Conservation (phyloP, 2,329 filamentous ascomycete species). For the Epichloe glyceriae region DNA sequence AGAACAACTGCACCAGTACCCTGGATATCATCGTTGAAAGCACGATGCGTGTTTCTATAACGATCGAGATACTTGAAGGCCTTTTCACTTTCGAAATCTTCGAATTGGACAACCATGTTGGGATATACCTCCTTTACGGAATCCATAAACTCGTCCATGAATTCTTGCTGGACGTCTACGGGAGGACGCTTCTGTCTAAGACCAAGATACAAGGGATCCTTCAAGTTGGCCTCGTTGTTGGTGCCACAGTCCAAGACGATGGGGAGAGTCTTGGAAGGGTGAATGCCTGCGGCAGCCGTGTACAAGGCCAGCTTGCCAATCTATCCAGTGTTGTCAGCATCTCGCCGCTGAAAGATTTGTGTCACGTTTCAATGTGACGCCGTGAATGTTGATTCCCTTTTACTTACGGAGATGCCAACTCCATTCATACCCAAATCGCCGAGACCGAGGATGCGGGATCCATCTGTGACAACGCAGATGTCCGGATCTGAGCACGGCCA, state of each 20-base stretch:
- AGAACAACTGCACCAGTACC: conserved; percentile 93
- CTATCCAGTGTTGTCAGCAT: conserved; percentile 20
- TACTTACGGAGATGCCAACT: conserved; percentile 81
- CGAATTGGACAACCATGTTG: conserved; percentile 72
- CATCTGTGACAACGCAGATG: conserved; percentile 94
- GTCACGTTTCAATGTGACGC: neutral
- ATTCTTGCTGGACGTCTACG: conserved; percentile 68
- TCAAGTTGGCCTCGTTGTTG: conserved; percentile 51
- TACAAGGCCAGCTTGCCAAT: conserved; percentile 93
- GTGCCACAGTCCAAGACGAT: conserved; percentile 57
- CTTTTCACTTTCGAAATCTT: conserved; percentile 88
- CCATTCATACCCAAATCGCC: conserved; percentile 94
- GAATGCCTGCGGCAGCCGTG: conserved; percentile 88
- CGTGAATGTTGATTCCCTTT: neutral
- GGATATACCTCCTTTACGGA: conserved; percentile 65
- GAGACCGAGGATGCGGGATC: conserved; percentile 81
- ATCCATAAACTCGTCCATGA: conserved; percentile 95
- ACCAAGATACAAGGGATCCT: conserved; percentile 74
- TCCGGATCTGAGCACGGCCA: conserved; percentile 85
- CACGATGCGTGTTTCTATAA: conserved; percentile 79
- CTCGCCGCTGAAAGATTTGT: neutral
- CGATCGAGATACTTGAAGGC: conserved; percentile 88
- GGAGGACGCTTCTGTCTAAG: conserved; percentile 72
- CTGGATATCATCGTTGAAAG: conserved; percentile 98
- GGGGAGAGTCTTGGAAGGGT: conserved; percentile 69